A percentile compares a stretch with the other conserved stretches of the same genome.
These are phyloP conservation scores for Podila horticola DNA, from an alignment of 192 early-diverging fungal genomes.

Conservation along the genomic window DNA sequence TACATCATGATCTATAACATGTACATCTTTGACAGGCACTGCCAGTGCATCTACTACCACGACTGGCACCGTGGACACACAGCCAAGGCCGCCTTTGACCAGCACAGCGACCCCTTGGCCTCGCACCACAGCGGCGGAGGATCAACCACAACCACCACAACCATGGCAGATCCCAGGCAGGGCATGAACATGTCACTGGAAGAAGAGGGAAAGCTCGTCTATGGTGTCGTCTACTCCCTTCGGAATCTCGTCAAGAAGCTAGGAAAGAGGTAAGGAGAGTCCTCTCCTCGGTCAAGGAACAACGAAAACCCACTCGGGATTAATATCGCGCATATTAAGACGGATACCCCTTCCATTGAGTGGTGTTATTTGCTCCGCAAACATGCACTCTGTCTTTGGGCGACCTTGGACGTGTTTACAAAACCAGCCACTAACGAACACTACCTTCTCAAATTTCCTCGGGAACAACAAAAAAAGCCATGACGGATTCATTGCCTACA, in stretches of 20 bases:
- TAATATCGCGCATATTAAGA: neutral
- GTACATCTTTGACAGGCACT: conserved; percentile 95
- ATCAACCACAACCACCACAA: conserved; percentile 48
- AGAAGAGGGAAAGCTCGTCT: conserved; percentile 95
- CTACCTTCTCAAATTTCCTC: too few species aligned
- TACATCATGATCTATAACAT: conserved; percentile 80
- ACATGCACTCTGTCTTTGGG: conserved; percentile 3
- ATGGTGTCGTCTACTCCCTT: conserved; percentile 93
- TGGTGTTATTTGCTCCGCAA: too few species aligned
- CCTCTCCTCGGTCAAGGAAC: neutral
- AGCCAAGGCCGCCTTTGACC: conserved; percentile 39
- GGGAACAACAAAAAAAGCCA: conserved; percentile 34
- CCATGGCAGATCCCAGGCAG: conserved; percentile 57
- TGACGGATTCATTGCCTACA: conserved; percentile 79
- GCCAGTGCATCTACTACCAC: conserved; percentile 88
- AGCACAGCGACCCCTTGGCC: conserved; percentile 44
- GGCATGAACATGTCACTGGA: conserved; percentile 69
- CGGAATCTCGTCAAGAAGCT: conserved; percentile 91
- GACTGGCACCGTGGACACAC: conserved; percentile 76
- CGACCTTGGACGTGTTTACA: too few species aligned
- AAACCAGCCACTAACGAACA: too few species aligned
- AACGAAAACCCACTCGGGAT: conserved; percentile 3
- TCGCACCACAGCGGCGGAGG: conserved; percentile 37
- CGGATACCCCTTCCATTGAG: too few species aligned
- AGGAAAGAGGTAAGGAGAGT: conserved; percentile 56